These are phyloP conservation scores for Penicillium sp. DNA, from an alignment of 2,329 filamentous ascomycete genomes.

Conservation along the genomic window DNA sequence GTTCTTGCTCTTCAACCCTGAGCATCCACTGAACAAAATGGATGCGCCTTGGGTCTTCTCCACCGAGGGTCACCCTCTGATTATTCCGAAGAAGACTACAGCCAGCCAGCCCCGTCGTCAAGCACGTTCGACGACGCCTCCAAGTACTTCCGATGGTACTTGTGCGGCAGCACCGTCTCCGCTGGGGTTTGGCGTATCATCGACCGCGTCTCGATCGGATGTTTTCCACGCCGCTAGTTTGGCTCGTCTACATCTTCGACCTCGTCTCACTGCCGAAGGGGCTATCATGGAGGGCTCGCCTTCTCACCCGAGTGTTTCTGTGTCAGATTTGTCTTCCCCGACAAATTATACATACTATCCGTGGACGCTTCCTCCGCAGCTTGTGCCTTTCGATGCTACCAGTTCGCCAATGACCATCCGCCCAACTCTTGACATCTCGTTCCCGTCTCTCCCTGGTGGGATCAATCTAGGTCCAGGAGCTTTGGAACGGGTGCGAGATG, in stretches of 20 bases:
- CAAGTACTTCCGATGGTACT: constrained; percentile 39
- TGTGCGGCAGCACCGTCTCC: constrained; percentile 60
- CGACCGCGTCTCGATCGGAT: constrained; percentile 70
- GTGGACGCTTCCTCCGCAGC: constrained; percentile 75
- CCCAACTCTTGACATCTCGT: constrained; percentile 64
- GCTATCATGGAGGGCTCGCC: constrained; percentile 50
- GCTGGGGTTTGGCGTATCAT: constrained; percentile 66
- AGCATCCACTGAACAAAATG: constrained; percentile 79
- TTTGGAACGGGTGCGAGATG: constrained; percentile 54
- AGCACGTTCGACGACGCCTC: constrained; percentile 8
- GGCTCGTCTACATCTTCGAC: constrained; percentile 72
- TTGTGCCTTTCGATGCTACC: constrained; percentile 71
- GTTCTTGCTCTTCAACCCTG: constrained; percentile 79
- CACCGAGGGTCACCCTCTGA: constrained; percentile 88
- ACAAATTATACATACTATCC: constrained; percentile 83
- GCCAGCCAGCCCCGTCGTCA: constrained; percentile 6
- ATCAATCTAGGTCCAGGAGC: constrained; percentile 42
- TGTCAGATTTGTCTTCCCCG: constrained; percentile 52
- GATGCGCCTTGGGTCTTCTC: constrained; percentile 90
- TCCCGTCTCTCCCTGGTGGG: constrained; percentile 52
- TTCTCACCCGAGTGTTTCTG: constrained; percentile 51
- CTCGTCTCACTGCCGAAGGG: constrained; percentile 54
- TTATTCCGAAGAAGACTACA: constrained; percentile 59
- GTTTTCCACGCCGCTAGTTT: constrained; percentile 85
- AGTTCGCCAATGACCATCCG: constrained; percentile 67